A percentile compares a stretch with the other conserved stretches of the same genome.
Evolutionary conservation across 1,284 basidiomycete species (phyloP).

Genomic region (Cryptococcus sp.): DNA sequence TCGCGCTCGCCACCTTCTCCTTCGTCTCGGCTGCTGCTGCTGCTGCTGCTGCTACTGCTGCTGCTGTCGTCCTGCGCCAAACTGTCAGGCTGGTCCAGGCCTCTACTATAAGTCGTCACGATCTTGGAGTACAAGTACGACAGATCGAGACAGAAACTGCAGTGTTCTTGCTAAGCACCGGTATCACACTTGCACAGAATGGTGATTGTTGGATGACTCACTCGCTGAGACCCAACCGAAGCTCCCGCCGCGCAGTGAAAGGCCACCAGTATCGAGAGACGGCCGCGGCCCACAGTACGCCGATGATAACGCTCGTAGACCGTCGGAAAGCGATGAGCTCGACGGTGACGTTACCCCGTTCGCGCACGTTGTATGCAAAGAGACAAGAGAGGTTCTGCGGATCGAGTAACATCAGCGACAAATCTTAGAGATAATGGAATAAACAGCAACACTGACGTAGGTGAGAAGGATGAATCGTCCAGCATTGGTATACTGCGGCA

Average conservation of each 20-base stretch:
- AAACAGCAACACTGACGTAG: slow-evolving; percentile 36
- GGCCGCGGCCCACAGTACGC: slow-evolving; percentile 84
- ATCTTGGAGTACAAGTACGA: slow-evolving; percentile 54
- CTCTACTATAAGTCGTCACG: slow-evolving; percentile 42
- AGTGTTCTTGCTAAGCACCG: background rate
- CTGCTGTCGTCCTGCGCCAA: background rate
- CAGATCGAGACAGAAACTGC: slow-evolving; percentile 52
- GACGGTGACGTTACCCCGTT: slow-evolving; percentile 60
- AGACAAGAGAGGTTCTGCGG: slow-evolving; percentile 87
- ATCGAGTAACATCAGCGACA: slow-evolving; percentile 3
- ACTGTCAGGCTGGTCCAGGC: slow-evolving; percentile 17
- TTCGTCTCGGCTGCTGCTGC: slow-evolving; percentile 6
- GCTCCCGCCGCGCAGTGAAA: slow-evolving; percentile 82
- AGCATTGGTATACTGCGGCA: slow-evolving; percentile 73
- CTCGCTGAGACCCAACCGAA: slow-evolving; percentile 84
- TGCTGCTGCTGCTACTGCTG: slow-evolving; percentile 9
- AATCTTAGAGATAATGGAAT: background rate
- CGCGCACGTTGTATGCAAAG: slow-evolving; percentile 81
- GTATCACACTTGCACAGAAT: background rate
- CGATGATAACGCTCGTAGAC: slow-evolving; percentile 76
- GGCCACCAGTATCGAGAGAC: slow-evolving; percentile 94
- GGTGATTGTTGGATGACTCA: slow-evolving; percentile 52
- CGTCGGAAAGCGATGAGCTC: slow-evolving; percentile 73
- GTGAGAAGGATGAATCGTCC: slow-evolving; percentile 83
- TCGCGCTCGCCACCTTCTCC: slow-evolving; percentile 9